phyloP scores from a whole-genome alignment of 208 protist genomes.

The Borovskyia barvae region DNA sequence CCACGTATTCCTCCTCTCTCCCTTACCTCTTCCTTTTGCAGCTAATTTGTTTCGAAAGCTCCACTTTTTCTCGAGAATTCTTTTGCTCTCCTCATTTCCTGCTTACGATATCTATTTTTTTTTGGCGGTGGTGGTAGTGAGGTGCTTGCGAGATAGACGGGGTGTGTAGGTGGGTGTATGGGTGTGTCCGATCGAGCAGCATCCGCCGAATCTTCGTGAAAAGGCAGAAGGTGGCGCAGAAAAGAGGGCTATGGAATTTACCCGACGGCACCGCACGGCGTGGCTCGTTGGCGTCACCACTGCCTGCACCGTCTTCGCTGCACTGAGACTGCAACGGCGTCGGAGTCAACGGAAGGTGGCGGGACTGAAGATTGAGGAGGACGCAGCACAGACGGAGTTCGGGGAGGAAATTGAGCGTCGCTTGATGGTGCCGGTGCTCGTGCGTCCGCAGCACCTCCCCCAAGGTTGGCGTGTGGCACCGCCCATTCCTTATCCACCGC shows the following conservation, averaged over 20 bases:
- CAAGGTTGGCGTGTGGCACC: constrained; percentile 37
- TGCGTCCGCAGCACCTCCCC: constrained; percentile 27
- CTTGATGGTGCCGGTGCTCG: constrained; percentile 24
- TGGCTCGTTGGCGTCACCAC: constrained; percentile 7
- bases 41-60: not conserved
- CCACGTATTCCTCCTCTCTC: too few relatives aligned
- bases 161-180: too few relatives aligned
- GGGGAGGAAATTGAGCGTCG: too few relatives aligned
- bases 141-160: too few relatives aligned
- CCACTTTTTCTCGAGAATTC: not conserved
- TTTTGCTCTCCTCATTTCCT: not conserved
- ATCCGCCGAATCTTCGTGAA: too few relatives aligned
- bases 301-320: not conserved
- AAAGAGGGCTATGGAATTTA: too few relatives aligned
- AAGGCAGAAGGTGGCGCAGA: too few relatives aligned
- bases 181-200: too few relatives aligned
- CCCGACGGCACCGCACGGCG: constrained; percentile 5
- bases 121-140: too few relatives aligned
- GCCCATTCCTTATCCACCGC: constrained; percentile 44
- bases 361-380: not conserved
- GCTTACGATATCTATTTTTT: too few relatives aligned
- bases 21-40: too few relatives aligned
- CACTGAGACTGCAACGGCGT: constrained; percentile 10
- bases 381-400: constrained; percentile 1
- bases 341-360: constrained; percentile 6